These are phyloP conservation scores for Phytopythium litorale DNA, from an alignment of 352 stramenopile genomes.

Conservation along the genomic window DNA sequence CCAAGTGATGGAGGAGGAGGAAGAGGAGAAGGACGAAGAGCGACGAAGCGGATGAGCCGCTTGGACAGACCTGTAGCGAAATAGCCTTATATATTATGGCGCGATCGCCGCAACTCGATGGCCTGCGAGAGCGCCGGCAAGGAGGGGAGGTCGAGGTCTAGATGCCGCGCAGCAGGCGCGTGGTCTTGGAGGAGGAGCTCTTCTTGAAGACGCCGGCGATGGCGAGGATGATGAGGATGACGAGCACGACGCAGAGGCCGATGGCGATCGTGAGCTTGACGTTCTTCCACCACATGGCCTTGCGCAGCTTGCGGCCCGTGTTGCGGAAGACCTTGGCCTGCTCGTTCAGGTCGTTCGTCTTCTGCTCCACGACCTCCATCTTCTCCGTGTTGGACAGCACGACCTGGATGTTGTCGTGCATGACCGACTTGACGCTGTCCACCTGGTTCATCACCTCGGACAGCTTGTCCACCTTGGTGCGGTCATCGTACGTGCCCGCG, in stretches of 20 bases:
- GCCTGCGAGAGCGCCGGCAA: background rate
- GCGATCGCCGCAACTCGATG: background rate
- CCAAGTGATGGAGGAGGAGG: constrained; percentile 3
- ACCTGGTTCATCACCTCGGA: constrained; percentile 83
- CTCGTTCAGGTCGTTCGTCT: constrained; percentile 85
- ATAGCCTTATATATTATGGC: background rate
- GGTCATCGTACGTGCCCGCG: constrained; percentile 74
- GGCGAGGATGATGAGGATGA: constrained; percentile 73
- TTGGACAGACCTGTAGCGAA: background rate
- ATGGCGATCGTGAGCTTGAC: constrained; percentile 72
- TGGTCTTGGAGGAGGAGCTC: constrained; percentile 25
- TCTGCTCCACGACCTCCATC: constrained; percentile 86
- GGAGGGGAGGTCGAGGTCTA: background rate
- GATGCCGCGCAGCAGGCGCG: constrained; percentile 3
- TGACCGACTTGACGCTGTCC: constrained; percentile 75
- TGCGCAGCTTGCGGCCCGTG: constrained; percentile 71
- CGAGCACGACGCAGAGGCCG: constrained; percentile 53
- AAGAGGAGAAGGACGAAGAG: constrained; percentile 5
- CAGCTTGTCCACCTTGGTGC: constrained; percentile 85
- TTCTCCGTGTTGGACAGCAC: constrained; percentile 87
- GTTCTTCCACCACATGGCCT: constrained; percentile 88
- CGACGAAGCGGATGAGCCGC: background rate
- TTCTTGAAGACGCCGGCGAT: constrained; percentile 76
- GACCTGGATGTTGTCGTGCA: constrained; percentile 88
- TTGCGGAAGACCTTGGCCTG: constrained; percentile 87